phyloP scores from a whole-genome alignment of 2,329 filamentous ascomycete genomes.

The Fusarium liriodendri region DNA sequence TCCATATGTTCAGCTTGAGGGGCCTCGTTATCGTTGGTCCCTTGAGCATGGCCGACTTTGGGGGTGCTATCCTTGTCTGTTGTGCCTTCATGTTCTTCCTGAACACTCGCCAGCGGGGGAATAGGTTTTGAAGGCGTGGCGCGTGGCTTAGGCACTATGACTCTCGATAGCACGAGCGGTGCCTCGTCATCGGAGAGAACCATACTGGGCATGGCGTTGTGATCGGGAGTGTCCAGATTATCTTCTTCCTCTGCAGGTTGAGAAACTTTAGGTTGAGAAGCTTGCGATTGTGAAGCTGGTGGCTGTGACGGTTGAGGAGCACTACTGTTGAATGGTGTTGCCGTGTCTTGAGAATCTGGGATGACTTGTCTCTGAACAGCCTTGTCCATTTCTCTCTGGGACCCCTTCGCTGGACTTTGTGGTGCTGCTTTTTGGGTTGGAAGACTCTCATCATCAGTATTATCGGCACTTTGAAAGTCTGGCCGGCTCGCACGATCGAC shows the following conservation, averaged over 20 bases:
- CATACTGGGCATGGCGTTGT: slow-evolving; percentile 22
- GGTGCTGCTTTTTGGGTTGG: not conserved
- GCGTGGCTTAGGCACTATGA: slow-evolving; percentile 4
- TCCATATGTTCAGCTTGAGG: not conserved
- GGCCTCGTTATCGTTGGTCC: not conserved
- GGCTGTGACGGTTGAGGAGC: slow-evolving; percentile 20
- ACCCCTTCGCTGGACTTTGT: not conserved
- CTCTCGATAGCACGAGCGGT: slow-evolving; percentile 41
- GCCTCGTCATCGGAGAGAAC: slow-evolving; percentile 52
- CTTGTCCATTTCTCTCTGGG: not conserved
- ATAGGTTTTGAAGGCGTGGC: not conserved
- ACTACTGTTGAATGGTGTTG: slow-evolving; percentile 36
- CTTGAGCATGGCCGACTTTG: not conserved
- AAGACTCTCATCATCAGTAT: not conserved
- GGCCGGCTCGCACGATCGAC: slow-evolving; percentile 3
- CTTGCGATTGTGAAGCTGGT: not conserved
- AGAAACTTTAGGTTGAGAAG: slow-evolving; percentile 6
- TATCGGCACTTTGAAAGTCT: slow-evolving; percentile 24
- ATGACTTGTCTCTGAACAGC: slow-evolving; percentile 20
- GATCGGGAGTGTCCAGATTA: not conserved
- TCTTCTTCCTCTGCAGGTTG: not conserved
- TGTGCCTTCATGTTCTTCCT: not conserved
- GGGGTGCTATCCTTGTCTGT: not conserved
- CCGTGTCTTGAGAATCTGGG: slow-evolving; percentile 46
- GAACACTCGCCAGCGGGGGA: not conserved